These are phyloP conservation scores for Speleostelium caveatum DNA, from an alignment of 78 protist species.

Conservation along the genomic window DNA sequence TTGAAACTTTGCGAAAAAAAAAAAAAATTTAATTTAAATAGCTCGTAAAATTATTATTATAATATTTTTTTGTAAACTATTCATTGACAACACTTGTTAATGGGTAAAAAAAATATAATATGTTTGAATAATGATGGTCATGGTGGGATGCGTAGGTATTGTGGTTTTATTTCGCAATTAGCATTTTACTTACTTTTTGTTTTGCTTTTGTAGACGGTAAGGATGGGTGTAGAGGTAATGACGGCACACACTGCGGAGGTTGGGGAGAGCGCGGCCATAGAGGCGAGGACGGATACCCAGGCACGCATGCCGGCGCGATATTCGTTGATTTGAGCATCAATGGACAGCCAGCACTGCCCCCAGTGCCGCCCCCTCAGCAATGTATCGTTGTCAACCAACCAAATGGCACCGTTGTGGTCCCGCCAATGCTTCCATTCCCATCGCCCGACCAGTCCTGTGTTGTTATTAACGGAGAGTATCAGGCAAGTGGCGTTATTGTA, in stretches of 20 bases:
- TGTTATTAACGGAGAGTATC: too few relatives aligned
- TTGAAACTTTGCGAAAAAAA: too few relatives aligned
- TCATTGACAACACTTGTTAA: too few relatives aligned
- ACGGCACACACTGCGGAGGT: conserved; percentile 29
- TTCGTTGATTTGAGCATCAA: background rate
- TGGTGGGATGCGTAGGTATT: background rate
- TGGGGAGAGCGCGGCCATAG: conserved; percentile 2
- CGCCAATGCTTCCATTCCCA: too few relatives aligned
- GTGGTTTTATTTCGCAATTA: background rate
- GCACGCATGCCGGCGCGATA: conserved; percentile 50
- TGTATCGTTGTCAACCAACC: background rate
- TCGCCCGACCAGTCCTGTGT: too few relatives aligned
- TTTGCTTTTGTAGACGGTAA: background rate
- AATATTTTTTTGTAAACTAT: too few relatives aligned
- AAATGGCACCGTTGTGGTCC: too few relatives aligned
- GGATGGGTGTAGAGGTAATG: conserved; percentile 24
- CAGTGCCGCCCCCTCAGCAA: background rate
- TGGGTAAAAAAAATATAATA: too few relatives aligned
- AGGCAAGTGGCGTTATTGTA: too few relatives aligned
- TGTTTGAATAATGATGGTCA: conserved; percentile 8
- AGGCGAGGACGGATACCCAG: conserved; percentile 27
- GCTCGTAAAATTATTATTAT: too few relatives aligned
- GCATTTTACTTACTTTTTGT: background rate
- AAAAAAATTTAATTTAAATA: too few relatives aligned
- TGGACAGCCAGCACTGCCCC: too few relatives aligned